These are phyloP conservation scores for Pulveroboletus frians DNA, from an alignment of 768 basidiomycete genomes.

Conservation along the genomic window DNA sequence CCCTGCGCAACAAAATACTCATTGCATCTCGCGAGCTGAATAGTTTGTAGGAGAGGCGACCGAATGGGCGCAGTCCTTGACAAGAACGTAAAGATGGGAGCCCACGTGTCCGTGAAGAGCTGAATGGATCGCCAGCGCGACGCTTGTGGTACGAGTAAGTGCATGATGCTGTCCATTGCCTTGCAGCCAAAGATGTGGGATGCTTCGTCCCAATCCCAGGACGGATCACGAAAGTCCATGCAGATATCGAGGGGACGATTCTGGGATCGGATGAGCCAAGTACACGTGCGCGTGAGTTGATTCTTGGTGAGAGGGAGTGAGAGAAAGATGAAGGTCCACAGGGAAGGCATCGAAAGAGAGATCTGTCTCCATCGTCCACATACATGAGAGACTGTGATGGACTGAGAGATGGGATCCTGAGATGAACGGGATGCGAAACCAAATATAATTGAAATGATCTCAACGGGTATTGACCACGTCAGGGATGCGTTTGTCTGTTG, in stretches of 20 bases:
- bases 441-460: constrained; percentile 36
- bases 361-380: constrained; percentile 48
- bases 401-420: constrained; percentile 24
- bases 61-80: constrained; percentile 33
- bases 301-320: constrained; percentile 37
- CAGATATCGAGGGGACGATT: constrained; percentile 44
- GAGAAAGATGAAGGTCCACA: constrained; percentile 52
- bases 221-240: constrained; percentile 55
- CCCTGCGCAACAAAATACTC: constrained; percentile 47
- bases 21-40: constrained; percentile 53
- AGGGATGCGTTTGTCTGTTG: neutral
- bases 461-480: constrained; percentile 28
- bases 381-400: constrained; percentile 42
- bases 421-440: constrained; percentile 24
- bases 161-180: constrained; percentile 43
- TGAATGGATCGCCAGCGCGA: constrained; percentile 45
- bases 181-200: constrained; percentile 41
- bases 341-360: constrained; percentile 37
- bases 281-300: constrained; percentile 34
- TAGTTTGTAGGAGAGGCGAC: constrained; percentile 34
- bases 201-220: constrained; percentile 47
- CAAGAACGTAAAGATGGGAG: constrained; percentile 51
- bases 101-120: constrained; percentile 58
- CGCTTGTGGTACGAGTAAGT: constrained; percentile 41
- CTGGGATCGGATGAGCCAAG: constrained; percentile 44